A percentile compares a stretch with the other conserved stretches of the same genome.
These are phyloP conservation scores for Heterobasidion irregulare DNA, from an alignment of 1,284 basidiomycete genomes.

Conservation along the genomic window DNA sequence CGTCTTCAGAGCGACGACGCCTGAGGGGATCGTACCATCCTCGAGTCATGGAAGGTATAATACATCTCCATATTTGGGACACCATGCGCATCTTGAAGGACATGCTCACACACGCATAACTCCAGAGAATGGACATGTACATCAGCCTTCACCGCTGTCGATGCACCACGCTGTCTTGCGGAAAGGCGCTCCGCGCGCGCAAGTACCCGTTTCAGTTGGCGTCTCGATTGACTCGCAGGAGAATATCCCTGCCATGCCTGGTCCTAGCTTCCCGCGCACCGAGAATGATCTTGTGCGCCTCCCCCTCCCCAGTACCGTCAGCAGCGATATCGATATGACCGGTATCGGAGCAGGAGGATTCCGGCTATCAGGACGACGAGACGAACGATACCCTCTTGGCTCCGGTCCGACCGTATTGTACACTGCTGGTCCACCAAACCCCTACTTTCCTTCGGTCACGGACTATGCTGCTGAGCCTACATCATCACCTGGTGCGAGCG, in stretches of 20 bases:
- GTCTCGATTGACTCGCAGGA: conserved; percentile 19
- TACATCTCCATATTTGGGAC: neutral
- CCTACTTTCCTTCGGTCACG: conserved; percentile 6
- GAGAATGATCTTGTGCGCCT: conserved; percentile 27
- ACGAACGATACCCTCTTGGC: conserved; percentile 39
- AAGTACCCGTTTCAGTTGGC: conserved; percentile 50
- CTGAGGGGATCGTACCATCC: neutral
- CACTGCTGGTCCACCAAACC: conserved; percentile 10
- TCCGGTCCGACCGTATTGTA: conserved; percentile 38
- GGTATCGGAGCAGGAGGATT: conserved; percentile 44
- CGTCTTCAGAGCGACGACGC: conserved; percentile 4
- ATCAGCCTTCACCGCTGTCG: conserved; percentile 6
- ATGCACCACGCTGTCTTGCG: conserved; percentile 27
- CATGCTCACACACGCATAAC: conserved; percentile 5
- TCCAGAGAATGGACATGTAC: conserved; percentile 10
- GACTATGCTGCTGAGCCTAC: neutral
- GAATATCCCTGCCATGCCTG: conserved; percentile 8
- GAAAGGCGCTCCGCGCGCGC: conserved; percentile 51
- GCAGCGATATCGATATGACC: conserved; percentile 23
- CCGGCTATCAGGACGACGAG: conserved; percentile 34
- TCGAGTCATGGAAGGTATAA: neutral
- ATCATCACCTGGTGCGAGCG: neutral
- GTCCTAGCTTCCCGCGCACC: conserved; percentile 9
- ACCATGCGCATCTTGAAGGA: neutral
- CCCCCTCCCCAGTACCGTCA: conserved; percentile 35